Evolutionary conservation across 768 basidiomycete species (phyloP), one percentile per base, ranked within the genome.

Genomic region (Neoboletus brunneissimus): DNA sequence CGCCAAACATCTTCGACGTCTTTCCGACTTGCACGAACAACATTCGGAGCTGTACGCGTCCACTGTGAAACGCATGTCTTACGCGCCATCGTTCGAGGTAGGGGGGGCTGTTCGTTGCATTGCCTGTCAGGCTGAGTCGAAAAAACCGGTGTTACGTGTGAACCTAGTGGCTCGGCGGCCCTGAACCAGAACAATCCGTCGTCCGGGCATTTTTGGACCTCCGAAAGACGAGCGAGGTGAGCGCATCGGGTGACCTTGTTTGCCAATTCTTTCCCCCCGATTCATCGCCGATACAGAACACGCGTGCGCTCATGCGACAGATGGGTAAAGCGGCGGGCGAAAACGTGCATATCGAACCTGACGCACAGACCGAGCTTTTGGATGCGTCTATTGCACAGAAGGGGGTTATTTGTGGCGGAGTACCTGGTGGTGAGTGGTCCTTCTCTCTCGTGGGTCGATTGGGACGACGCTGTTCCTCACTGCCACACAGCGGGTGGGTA

Each of bases 401-500:
- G 4, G 97, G 97, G 29, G 87, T 98, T 18, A 80, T 98, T 38
- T 94, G 92, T 22, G 95, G 94, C 25, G 96, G 96, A 20, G 97
- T 98, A 5, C 97, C 97, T 7, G 97, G 97, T 41, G 95, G 95
- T 94, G 66, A 63, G 88, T 70, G 5, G 10, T 22, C 29, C 43
- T 42, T 27, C 22, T 31, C 31, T 37, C 27, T 23, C 18, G 12
- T 18, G 46, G 12, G 12, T 38, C 38, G 7, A 15, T 37, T 5
- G 1, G 29, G 2, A 8, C 4, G 9, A n/a, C n/a, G n/a, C n/a
- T n/a, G 41, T 47, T 51, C 34, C 52, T 60, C 42, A 60, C 9
- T 43, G 11, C 37, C 40, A 25, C 35, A 52, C 61, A 98, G 97
- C 97, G 51, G 97, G 97, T 11, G 97, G 97, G 2, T 98, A 91